These are phyloP conservation scores for Clitoria ternatea DNA, from an alignment of 306 rosid species.

Conservation along the genomic window DNA sequence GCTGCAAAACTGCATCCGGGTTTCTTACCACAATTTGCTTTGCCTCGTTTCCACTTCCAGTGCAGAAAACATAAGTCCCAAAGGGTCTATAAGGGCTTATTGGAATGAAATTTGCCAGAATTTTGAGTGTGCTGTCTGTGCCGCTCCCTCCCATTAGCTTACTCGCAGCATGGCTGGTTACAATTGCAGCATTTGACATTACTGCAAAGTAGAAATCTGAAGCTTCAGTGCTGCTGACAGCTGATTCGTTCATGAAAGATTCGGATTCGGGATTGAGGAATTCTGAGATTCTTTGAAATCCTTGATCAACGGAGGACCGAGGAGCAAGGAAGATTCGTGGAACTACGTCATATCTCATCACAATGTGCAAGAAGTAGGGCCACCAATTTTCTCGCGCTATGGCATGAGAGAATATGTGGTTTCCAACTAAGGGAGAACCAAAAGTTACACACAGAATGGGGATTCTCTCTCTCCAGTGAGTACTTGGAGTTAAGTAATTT, in stretches of 20 bases:
- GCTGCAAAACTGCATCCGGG: background rate
- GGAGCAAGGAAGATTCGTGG: conserved; percentile 72
- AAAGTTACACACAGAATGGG: conserved; percentile 59
- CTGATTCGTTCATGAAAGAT: background rate
- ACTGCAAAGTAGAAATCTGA: conserved; percentile 31
- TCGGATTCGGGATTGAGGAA: conserved; percentile 25
- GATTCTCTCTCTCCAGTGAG: background rate
- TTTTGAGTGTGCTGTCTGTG: conserved; percentile 43
- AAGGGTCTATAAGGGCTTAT: conserved; percentile 82
- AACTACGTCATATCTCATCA: conserved; percentile 55
- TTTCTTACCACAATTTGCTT: background rate
- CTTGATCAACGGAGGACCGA: conserved; percentile 28
- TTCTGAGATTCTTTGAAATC: conserved; percentile 24
- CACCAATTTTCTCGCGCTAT: conserved; percentile 71
- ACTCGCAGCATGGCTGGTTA: conserved; percentile 55
- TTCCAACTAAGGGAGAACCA: conserved; percentile 75
- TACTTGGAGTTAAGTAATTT: background rate
- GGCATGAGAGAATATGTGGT: conserved; percentile 69
- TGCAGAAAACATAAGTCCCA: conserved; percentile 63
- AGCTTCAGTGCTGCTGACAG: background rate
- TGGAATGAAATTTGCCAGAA: conserved; percentile 35
- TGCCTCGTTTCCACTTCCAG: conserved; percentile 40
- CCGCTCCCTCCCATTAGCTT: conserved; percentile 58
- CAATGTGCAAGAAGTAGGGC: conserved; percentile 43
- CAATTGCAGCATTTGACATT: conserved; percentile 44